Evolutionary conservation across 139 green algal genomes (phyloP).

Genomic region (Deuterostichococcus epilithicus): DNA sequence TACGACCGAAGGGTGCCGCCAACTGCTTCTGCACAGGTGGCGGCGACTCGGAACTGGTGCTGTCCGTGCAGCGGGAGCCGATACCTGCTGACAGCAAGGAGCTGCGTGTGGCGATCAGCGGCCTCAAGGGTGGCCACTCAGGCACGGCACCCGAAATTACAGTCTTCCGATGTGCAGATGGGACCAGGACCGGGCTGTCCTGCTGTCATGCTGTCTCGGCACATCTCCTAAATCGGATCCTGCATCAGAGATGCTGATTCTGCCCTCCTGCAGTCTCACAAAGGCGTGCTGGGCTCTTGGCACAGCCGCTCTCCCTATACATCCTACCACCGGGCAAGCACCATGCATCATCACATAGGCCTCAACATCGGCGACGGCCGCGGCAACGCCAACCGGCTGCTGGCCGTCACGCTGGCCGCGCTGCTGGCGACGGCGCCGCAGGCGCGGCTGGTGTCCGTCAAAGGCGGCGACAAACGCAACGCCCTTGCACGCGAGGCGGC

Average conservation of each 20-base stretch:
- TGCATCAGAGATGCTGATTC: too few relatives aligned
- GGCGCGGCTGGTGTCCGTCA: constrained; percentile 28
- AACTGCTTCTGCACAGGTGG: too few relatives aligned
- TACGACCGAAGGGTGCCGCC: too few relatives aligned
- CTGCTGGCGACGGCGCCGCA: constrained; percentile 1
- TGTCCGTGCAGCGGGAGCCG: constrained; percentile 30
- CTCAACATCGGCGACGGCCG: constrained; percentile 54
- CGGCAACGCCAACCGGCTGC: constrained; percentile 49
- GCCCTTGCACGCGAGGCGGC: constrained; percentile 58
- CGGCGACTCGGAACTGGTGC: constrained; percentile 50
- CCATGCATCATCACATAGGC: neutral
- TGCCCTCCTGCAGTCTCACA: too few relatives aligned
- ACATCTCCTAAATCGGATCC: neutral
- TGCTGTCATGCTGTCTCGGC: too few relatives aligned
- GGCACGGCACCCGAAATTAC: too few relatives aligned
- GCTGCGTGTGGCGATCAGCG: constrained; percentile 28
- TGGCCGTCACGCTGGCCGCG: constrained; percentile 11
- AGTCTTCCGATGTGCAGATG: too few relatives aligned
- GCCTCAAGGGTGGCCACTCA: constrained; percentile 57
- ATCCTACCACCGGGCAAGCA: neutral
- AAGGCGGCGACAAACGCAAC: constrained; percentile 75
- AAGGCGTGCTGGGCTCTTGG: too few relatives aligned
- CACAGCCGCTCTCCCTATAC: too few relatives aligned
- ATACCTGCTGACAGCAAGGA: neutral
- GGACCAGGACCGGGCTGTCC: too few relatives aligned